Evolutionary conservation across 2,329 filamentous ascomycete genomes (phyloP), one percentile per base, ranked within the genome.

Genomic region (Pyrenophora seminiperda): DNA sequence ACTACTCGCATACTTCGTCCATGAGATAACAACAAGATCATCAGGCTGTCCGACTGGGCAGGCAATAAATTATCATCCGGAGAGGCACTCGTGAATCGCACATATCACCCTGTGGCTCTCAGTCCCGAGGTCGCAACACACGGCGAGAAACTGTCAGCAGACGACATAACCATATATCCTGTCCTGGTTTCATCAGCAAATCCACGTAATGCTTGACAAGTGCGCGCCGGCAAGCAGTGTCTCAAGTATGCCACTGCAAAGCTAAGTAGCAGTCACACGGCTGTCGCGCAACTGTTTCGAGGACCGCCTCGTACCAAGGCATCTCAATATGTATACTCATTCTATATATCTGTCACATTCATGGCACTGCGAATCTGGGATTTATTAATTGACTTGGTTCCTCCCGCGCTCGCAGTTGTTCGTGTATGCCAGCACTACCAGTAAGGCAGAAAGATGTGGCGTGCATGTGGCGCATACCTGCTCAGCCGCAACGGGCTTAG

Each of bases 361-460:
- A 15, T 2, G 31, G 13, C 44, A 13, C 36, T 20, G 24, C 24
- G 9, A 11, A 11, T 30, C 20, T 30, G 37, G 19, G 32, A 41
- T 41, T 34, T n/a, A 38, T 20, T 41, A n/a, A n/a, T n/a, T n/a
- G n/a, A n/a, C n/a, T n/a, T n/a, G n/a, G n/a, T n/a, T n/a, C n/a
- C n/a, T n/a, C n/a, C n/a, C n/a, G n/a, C n/a, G n/a, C n/a, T n/a
- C n/a, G n/a, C n/a, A n/a, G n/a, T n/a, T n/a, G n/a, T n/a, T n/a
- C n/a, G n/a, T n/a, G n/a, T n/a, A n/a, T n/a, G n/a, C n/a, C n/a
- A n/a, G n/a, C n/a, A n/a, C n/a, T n/a, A n/a, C n/a, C n/a, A n/a
- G n/a, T n/a, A n/a, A n/a, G n/a, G n/a, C n/a, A n/a, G n/a, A 36
- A 27, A 44, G 5, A 3, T 51, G 57, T 56, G 60, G 56, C 56